Conservation (phyloP, 495 filamentous ascomycete genomes). For the Hypomontagnella submonticulosa region DNA sequence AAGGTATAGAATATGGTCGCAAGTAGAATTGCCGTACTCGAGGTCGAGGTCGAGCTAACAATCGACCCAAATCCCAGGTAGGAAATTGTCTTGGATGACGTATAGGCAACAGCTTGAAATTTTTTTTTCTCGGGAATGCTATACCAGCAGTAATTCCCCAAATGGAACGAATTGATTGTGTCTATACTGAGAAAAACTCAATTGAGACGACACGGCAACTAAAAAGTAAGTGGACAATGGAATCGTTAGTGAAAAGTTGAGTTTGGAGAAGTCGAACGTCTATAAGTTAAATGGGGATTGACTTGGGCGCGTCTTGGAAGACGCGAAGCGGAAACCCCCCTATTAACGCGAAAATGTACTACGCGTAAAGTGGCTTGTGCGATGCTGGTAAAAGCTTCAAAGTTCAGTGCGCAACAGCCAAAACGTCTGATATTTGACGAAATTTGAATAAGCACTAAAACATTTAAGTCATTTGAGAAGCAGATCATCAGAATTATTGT, state of each 20-base stretch:
- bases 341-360: conserved; percentile 20
- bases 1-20: neutral
- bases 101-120: conserved; percentile 21
- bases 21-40: neutral
- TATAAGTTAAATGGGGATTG: conserved; percentile 23
- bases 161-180: neutral
- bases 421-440: conserved; percentile 13
- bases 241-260: conserved; percentile 10
- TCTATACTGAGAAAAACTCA: conserved; percentile 7
- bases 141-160: neutral
- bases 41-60: conserved; percentile 19
- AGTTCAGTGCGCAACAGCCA: conserved; percentile 6
- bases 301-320: conserved; percentile 22
- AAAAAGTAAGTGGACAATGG: conserved; percentile 10
- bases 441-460: neutral
- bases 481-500: conserved; percentile 14
- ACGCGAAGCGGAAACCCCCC: conserved; percentile 13
- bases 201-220: conserved; percentile 4
- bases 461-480: neutral
- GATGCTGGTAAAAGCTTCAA: conserved; percentile 9
- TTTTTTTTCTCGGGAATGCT: neutral
- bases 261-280: conserved; percentile 7
- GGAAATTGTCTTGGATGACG: conserved; percentile 30
- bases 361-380: conserved; percentile 42
- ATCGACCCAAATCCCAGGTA: conserved; percentile 14